These are phyloP conservation scores for Psilocybe cubensis DNA, from an alignment of 768 basidiomycete genomes.

Conservation along the genomic window DNA sequence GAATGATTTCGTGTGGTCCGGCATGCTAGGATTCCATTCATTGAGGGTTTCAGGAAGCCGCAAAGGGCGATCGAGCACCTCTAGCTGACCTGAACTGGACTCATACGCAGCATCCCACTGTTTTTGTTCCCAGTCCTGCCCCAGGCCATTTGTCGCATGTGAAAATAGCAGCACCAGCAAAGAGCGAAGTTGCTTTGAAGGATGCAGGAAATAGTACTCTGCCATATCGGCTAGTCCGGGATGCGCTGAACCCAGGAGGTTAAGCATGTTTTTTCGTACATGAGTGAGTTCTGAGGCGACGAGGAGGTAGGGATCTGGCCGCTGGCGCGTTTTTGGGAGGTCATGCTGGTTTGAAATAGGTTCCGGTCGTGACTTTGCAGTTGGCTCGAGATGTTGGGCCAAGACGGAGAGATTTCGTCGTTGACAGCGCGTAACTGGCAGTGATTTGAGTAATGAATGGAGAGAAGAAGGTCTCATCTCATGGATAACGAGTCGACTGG, in stretches of 20 bases:
- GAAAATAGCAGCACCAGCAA: constrained; percentile 88
- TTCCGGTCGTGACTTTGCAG: constrained; percentile 29
- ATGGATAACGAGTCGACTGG: constrained; percentile 2
- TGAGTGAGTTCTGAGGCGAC: constrained; percentile 74
- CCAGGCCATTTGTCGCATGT: constrained; percentile 92
- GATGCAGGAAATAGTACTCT: constrained; percentile 88
- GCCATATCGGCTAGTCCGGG: constrained; percentile 88
- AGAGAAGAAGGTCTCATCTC: constrained; percentile 21
- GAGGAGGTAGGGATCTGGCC: constrained; percentile 68
- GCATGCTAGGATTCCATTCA: constrained; percentile 90
- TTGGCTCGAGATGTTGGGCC: constrained; percentile 42
- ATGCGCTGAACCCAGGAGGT: constrained; percentile 86
- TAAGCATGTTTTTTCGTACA: constrained; percentile 72
- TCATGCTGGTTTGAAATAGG: constrained; percentile 31
- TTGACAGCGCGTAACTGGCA: constrained; percentile 30
- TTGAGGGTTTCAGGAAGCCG: constrained; percentile 80
- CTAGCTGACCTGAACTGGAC: constrained; percentile 51
- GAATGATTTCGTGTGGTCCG: constrained; percentile 76
- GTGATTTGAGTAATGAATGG: constrained; percentile 17
- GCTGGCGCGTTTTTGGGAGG: constrained; percentile 22
- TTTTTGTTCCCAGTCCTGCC: constrained; percentile 62
- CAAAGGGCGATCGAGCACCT: constrained; percentile 79
- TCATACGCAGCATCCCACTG: constrained; percentile 63
- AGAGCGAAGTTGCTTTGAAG: constrained; percentile 90
- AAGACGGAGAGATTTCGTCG: constrained; percentile 42